Evolutionary conservation across 306 rosid genomes (phyloP).

Genomic region (Cicer cuneatum): DNA sequence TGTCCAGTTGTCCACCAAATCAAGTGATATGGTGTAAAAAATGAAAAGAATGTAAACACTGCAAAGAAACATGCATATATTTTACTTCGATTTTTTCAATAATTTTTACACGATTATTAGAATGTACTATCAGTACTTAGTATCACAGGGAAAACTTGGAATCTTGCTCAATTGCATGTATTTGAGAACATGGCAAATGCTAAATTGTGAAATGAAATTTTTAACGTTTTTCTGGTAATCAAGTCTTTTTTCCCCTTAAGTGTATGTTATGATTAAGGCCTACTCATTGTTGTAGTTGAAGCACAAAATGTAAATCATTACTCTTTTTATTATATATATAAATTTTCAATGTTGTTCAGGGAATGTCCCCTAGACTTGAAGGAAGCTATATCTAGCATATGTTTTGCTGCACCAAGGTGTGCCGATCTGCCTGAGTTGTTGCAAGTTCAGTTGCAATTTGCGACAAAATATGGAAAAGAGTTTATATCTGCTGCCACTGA

Average conservation of each 20-base stretch:
- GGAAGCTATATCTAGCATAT: conserved; percentile 91
- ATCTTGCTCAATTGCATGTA: conserved; percentile 2
- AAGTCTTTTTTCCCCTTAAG: background rate
- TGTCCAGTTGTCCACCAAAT: conserved; percentile 10
- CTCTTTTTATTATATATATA: conserved; percentile 27
- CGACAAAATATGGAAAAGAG: conserved; percentile 85
- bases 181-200: background rate
- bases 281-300: conserved; percentile 8
- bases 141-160: background rate
- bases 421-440: conserved; percentile 88
- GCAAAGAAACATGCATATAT: conserved; percentile 16
- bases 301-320: background rate
- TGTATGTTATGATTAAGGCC: conserved; percentile 6
- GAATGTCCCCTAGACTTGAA: conserved; percentile 94
- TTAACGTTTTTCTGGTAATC: conserved; percentile 12
- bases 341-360: conserved; percentile 50
- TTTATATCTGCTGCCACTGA: conserved; percentile 87
- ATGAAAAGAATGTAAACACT: conserved; percentile 21
- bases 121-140: background rate
- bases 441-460: conserved; percentile 88
- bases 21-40: background rate
- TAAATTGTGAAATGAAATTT: conserved; percentile 14
- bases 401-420: conserved; percentile 98
- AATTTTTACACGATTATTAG: background rate
- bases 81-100: conserved; percentile 10